Conservation (phyloP, 2,329 filamentous ascomycete genomes). For the Thelonectria olida region DNA sequence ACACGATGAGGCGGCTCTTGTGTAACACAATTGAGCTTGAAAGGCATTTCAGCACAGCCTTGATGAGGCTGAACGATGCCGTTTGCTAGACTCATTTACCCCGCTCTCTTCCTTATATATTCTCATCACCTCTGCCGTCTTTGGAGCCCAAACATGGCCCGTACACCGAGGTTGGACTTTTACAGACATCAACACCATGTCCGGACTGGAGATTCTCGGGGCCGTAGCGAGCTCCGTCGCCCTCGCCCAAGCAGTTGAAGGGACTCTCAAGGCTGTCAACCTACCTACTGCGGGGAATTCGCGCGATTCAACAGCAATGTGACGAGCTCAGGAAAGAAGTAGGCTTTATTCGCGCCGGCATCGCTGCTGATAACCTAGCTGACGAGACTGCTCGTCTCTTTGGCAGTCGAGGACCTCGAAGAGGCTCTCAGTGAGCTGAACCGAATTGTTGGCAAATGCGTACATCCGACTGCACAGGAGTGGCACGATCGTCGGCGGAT, state of each 20-base stretch:
- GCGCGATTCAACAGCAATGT: slow-evolving; percentile 11
- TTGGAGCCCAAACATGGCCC: background rate
- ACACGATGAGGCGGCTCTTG: background rate
- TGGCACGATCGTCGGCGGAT: too few species aligned
- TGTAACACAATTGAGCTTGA: background rate
- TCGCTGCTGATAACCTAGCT: too few species aligned
- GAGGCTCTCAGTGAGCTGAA: background rate
- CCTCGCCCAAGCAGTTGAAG: slow-evolving; percentile 15
- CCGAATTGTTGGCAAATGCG: background rate
- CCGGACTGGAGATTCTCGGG: slow-evolving; percentile 23
- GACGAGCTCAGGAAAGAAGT: slow-evolving; percentile 1
- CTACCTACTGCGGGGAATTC: slow-evolving; percentile 16
- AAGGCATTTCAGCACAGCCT: background rate
- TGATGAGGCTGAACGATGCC: background rate
- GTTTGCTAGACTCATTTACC: too few species aligned
- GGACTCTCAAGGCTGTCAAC: slow-evolving; percentile 20
- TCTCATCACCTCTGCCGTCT: background rate
- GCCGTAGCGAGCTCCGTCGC: slow-evolving; percentile 25
- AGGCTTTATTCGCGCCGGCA: background rate
- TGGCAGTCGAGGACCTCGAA: background rate
- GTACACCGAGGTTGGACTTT: background rate
- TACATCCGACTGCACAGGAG: background rate
- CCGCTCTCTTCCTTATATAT: background rate
- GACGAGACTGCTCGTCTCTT: background rate
- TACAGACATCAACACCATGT: background rate